Conservation (phyloP, 2,329 filamentous ascomycete genomes). For the Harringtonia lauricola region DNA sequence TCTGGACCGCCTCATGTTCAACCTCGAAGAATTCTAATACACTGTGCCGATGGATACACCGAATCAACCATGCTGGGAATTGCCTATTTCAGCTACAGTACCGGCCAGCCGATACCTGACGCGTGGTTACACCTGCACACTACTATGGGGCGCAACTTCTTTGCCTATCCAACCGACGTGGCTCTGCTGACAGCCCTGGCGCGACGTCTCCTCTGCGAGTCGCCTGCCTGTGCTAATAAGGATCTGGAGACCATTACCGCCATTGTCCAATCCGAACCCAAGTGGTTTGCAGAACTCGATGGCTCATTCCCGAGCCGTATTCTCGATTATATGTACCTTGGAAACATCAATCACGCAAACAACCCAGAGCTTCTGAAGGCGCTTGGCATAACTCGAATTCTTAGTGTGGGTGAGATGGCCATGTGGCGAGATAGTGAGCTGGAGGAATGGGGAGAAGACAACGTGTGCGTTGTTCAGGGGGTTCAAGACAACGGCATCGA, state of each 20-base stretch:
- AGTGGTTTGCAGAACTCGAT: constrained; percentile 75
- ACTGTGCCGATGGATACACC: constrained; percentile 93
- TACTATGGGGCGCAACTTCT: constrained; percentile 79
- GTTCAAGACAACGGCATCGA: constrained; percentile 98
- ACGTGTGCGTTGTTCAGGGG: constrained; percentile 68
- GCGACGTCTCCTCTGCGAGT: constrained; percentile 61
- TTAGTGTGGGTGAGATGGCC: constrained; percentile 85
- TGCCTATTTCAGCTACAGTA: constrained; percentile 88
- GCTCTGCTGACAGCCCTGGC: constrained; percentile 69
- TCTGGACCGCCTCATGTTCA: constrained; percentile 12
- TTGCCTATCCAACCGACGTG: constrained; percentile 88
- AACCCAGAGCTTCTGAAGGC: constrained; percentile 73
- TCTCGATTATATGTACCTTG: constrained; percentile 89
- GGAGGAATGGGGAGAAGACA: constrained; percentile 64
- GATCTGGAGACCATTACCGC: constrained; percentile 40
- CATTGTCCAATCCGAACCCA: constrained; percentile 50
- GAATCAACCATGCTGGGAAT: constrained; percentile 83
- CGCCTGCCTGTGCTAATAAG: constrained; percentile 42
- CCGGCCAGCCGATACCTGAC: constrained; percentile 66
- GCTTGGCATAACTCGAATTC: constrained; percentile 74
- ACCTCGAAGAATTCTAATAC: constrained; percentile 68
- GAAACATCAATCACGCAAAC: constrained; percentile 87
- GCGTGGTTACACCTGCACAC: constrained; percentile 84
- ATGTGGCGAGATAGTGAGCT: constrained; percentile 65
- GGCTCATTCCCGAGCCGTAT: constrained; percentile 85